Evolutionary conservation across 345 rosid species (phyloP).

Genomic region (Aquilaria yunnanensis): DNA sequence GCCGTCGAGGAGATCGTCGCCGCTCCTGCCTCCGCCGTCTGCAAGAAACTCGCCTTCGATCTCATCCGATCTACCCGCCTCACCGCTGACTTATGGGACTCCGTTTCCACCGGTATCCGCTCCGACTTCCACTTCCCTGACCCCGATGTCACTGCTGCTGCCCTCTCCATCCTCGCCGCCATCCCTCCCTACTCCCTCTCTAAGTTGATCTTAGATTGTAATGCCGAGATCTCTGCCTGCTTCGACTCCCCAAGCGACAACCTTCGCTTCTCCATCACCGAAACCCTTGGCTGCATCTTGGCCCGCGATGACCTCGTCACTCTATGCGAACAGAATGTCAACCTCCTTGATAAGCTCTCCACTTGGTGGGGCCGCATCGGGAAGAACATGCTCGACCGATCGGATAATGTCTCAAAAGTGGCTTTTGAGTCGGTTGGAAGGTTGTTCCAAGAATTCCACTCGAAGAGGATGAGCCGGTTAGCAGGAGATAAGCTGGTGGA

Average conservation of each 20-base stretch:
- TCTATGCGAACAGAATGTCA: conserved; percentile 77
- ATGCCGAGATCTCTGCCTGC: conserved; percentile 68
- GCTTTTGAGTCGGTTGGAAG: conserved; percentile 97
- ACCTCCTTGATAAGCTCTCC: conserved; percentile 75
- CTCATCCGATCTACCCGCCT: conserved; percentile 94
- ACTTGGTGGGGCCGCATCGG: conserved; percentile 87
- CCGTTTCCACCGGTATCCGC: conserved; percentile 73
- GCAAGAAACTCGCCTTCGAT: conserved; percentile 95
- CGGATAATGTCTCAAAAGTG: conserved; percentile 82
- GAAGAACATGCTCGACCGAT: conserved; percentile 73
- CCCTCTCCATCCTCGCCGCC: conserved; percentile 84
- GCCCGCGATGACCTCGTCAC: conserved; percentile 94
- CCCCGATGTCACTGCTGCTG: conserved; percentile 91
- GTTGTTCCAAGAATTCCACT: conserved; percentile 84
- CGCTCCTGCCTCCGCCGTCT: conserved; percentile 90
- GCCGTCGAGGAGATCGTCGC: conserved; percentile 95
- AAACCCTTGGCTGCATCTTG: conserved; percentile 83
- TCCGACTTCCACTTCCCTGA: conserved; percentile 89
- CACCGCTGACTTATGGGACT: conserved; percentile 93
- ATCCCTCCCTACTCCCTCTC: conserved; percentile 79
- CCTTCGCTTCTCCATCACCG: conserved; percentile 78
- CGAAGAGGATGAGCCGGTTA: conserved; percentile 83
- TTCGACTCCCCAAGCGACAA: conserved; percentile 71
- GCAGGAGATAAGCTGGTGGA: conserved; percentile 98
- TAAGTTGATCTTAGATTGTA: conserved; percentile 64